phyloP scores from a whole-genome alignment of 176 grass and related monocot species.

The Melocanna baccifera region DNA sequence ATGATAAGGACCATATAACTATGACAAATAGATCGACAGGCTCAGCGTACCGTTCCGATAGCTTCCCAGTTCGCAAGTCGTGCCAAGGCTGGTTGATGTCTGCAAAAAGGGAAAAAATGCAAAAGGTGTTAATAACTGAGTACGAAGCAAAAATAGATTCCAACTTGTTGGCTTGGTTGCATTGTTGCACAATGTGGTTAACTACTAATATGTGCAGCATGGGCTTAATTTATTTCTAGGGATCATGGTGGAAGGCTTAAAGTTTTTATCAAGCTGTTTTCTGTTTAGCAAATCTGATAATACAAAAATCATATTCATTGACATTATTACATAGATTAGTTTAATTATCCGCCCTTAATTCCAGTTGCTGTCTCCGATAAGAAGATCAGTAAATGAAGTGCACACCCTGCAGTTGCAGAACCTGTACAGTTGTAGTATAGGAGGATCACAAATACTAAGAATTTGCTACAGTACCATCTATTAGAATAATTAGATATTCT shows the following conservation, averaged over 20 bases:
- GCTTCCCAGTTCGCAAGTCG: slow-evolving; percentile 97
- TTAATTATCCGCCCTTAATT: neutral
- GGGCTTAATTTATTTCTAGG: neutral
- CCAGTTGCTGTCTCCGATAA: neutral
- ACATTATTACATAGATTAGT: neutral
- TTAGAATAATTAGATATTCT: no score
- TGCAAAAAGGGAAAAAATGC: slow-evolving; percentile 30
- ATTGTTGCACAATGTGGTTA: no score
- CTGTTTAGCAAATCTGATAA: neutral
- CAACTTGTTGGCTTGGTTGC: no score
- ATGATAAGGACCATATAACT: neutral
- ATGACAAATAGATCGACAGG: neutral
- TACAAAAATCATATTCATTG: neutral
- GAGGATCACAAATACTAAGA: no score
- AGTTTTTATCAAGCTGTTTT: neutral
- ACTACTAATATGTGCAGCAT: neutral
- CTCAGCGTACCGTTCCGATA: slow-evolving; percentile 55
- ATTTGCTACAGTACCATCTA: no score
- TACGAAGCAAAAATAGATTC: no score
- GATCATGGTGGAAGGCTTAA: no score
- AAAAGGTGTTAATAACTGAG: neutral
- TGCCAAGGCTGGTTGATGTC: slow-evolving; percentile 69
- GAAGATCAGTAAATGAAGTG: neutral
- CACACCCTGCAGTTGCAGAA: no score
- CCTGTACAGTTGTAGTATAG: no score